Evolutionary conservation across 1,284 basidiomycete genomes (phyloP).

Genomic region (Tilletia indica): DNA sequence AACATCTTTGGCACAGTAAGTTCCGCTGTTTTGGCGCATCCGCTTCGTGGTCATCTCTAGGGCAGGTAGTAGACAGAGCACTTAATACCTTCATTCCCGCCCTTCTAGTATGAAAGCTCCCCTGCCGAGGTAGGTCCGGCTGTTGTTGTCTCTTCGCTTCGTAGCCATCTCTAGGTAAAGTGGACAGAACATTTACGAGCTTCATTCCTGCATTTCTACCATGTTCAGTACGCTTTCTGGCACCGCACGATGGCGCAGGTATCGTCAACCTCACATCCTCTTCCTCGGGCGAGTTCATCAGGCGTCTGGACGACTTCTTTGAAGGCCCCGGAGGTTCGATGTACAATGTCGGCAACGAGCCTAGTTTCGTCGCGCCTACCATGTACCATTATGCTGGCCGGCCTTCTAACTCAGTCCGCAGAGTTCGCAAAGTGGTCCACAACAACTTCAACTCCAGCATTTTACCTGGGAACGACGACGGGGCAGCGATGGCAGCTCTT

Average conservation of each 20-base stretch:
- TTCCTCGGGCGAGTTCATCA: conserved; percentile 34
- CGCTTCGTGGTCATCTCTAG: too few relatives aligned
- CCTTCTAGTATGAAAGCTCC: conserved; percentile 32
- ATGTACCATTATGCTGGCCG: conserved; percentile 39
- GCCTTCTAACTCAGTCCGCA: conserved; percentile 29
- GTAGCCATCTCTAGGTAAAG: too few relatives aligned
- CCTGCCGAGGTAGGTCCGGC: conserved; percentile 29
- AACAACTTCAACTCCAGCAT: conserved; percentile 39
- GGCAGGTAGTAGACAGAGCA: too few relatives aligned
- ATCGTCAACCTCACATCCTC: conserved; percentile 33
- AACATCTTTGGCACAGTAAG: conserved; percentile 32
- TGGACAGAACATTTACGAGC: too few relatives aligned
- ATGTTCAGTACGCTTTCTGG: conserved; percentile 35
- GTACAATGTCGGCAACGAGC: conserved; percentile 46
- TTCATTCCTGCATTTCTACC: too few relatives aligned
- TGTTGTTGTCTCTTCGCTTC: too few relatives aligned
- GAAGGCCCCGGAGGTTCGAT: conserved; percentile 25
- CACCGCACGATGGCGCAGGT: conserved; percentile 42
- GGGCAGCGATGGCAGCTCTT: conserved; percentile 70
- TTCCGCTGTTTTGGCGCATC: too few relatives aligned
- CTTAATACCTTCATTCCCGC: too few relatives aligned
- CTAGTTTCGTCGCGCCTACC: conserved; percentile 40
- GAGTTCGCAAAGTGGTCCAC: conserved; percentile 36
- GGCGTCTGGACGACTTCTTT: conserved; percentile 47
- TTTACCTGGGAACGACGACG: conserved; percentile 61